Evolutionary conservation across 1,284 basidiomycete genomes (phyloP).

Genomic region (Clitocybe nebularis): DNA sequence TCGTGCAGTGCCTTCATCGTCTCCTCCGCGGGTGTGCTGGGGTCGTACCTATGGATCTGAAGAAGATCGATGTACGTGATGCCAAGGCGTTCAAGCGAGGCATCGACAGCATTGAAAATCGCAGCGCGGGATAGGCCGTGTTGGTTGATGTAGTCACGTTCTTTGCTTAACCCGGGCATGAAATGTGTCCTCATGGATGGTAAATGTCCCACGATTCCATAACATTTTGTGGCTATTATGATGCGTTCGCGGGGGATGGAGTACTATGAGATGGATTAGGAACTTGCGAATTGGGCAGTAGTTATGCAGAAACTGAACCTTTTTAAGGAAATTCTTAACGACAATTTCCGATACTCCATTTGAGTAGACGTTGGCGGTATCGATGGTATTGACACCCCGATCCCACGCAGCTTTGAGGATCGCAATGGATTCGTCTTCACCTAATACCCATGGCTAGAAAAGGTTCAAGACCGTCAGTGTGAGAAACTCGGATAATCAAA

Average conservation of each 20-base stretch:
- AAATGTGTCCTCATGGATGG: neutral
- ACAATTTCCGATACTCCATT: constrained; percentile 45
- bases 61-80: constrained; percentile 45
- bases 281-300: neutral
- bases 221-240: constrained; percentile 41
- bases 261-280: constrained; percentile 26
- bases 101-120: constrained; percentile 44
- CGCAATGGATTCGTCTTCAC: constrained; percentile 37
- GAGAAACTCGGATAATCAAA: too few species aligned
- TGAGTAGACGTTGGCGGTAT: constrained; percentile 58
- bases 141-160: constrained; percentile 40
- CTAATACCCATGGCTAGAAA: constrained; percentile 36
- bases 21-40: constrained; percentile 31
- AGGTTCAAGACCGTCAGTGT: too few species aligned
- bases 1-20: constrained; percentile 46
- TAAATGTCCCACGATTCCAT: constrained; percentile 17
- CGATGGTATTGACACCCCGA: constrained; percentile 40
- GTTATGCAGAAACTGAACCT: constrained; percentile 19
- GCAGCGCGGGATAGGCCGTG: constrained; percentile 37
- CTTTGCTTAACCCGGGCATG: constrained; percentile 14
- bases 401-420: constrained; percentile 48
- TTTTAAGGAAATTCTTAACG: constrained; percentile 51
- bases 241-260: constrained; percentile 53
- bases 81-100: constrained; percentile 36
- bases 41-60: constrained; percentile 41